phyloP scores from a whole-genome alignment of 1,284 basidiomycete species.

The Naganishia sp. region DNA sequence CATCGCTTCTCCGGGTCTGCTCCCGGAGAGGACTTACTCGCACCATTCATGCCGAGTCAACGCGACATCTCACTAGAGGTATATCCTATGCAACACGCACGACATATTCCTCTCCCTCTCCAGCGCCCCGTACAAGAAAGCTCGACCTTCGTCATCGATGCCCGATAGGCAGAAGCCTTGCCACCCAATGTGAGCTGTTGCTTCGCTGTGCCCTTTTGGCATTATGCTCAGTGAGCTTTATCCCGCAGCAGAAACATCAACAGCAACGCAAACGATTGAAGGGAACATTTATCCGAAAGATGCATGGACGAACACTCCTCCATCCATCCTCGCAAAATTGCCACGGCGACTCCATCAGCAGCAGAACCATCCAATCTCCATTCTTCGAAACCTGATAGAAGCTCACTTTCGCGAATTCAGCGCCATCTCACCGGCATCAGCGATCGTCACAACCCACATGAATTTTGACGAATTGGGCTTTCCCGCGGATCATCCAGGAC shows the following conservation, averaged over 20 bases:
- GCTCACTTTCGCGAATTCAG: conserved; percentile 68
- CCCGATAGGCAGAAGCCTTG: not conserved
- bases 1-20: not conserved
- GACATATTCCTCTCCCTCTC: not conserved
- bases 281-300: conserved; percentile 65
- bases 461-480: conserved; percentile 99
- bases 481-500: conserved; percentile 87
- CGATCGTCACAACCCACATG: conserved; percentile 83
- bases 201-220: no score
- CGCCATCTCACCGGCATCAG: conserved; percentile 66
- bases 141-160: not conserved
- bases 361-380: conserved; percentile 79
- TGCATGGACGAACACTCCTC: conserved; percentile 78
- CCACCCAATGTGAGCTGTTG: not conserved
- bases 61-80: not conserved
- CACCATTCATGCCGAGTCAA: no score
- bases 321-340: conserved; percentile 76
- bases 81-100: not conserved
- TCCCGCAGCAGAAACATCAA: conserved; percentile 13
- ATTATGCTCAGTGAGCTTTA: not conserved
- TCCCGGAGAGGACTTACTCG: not conserved
- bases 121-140: not conserved
- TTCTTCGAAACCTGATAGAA: conserved; percentile 82
- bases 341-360: conserved; percentile 72
- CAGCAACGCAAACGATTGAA: conserved; percentile 35